Conservation (phyloP, 164 flowering plant species). For the Cinnamomum micranthum region DNA sequence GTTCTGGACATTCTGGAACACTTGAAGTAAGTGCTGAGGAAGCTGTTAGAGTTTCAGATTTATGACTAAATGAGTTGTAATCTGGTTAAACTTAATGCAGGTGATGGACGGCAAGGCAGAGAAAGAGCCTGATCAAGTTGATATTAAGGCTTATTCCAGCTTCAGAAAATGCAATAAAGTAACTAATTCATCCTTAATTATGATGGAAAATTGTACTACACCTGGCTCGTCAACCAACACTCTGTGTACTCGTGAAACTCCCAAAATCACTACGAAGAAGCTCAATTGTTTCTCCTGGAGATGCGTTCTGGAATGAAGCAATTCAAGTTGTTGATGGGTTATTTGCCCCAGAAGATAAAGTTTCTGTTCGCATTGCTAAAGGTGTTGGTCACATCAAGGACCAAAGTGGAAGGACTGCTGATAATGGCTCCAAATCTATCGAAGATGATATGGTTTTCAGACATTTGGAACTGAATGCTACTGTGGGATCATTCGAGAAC, state of each 20-base stretch:
- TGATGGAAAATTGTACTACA: constrained; percentile 34
- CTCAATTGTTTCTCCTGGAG: constrained; percentile 90
- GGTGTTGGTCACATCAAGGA: constrained; percentile 14
- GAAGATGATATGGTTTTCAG: constrained; percentile 21
- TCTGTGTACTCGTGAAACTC: constrained; percentile 39
- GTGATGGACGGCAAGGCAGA: constrained; percentile 14
- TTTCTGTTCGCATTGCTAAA: constrained; percentile 21
- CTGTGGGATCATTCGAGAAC: constrained; percentile 19
- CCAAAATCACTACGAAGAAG: constrained; percentile 58
- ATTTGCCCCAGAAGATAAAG: constrained; percentile 27
- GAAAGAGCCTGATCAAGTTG: constrained; percentile 3
- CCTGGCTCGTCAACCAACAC: constrained; percentile 35
- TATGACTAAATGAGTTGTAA: constrained; percentile 4
- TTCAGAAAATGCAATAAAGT: constrained; percentile 51
- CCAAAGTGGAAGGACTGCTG: constrained; percentile 14
- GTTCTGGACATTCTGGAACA: constrained; percentile 16
- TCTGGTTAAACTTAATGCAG: constrained; percentile 22
- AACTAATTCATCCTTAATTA: constrained; percentile 11
- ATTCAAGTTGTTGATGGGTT: constrained; percentile 80
- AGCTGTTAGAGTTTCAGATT: background rate
- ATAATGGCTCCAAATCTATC: constrained; percentile 6
- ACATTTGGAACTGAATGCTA: constrained; percentile 18
- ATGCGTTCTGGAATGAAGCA: constrained; percentile 93
- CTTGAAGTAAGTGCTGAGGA: constrained; percentile 22
- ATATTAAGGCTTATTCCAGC: constrained; percentile 28